Evolutionary conservation across 768 basidiomycete species (phyloP).

Genomic region (Rubroboletus pulcherrimus): DNA sequence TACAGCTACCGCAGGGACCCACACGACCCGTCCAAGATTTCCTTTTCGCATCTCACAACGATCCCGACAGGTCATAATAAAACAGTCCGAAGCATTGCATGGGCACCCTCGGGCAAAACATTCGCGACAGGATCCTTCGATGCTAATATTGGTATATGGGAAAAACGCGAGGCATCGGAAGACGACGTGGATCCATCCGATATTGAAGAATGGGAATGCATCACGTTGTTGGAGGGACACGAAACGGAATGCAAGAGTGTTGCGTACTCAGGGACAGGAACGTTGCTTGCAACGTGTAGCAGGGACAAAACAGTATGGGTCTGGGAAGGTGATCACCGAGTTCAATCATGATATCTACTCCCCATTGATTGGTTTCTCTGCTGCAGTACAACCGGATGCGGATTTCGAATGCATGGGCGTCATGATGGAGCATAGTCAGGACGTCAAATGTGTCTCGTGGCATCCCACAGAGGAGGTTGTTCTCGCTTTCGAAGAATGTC

Average conservation of each 20-base stretch:
- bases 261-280: conserved; percentile 71
- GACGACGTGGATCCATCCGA: conserved; percentile 33
- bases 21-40: conserved; percentile 24
- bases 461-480: conserved; percentile 91
- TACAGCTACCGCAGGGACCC: conserved; percentile 55
- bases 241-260: conserved; percentile 96
- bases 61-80: conserved; percentile 85
- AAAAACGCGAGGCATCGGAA: conserved; percentile 49
- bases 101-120: conserved; percentile 83
- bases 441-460: conserved; percentile 94
- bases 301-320: conserved; percentile 99
- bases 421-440: conserved; percentile 94
- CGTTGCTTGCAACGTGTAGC: conserved; percentile 87
- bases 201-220: conserved; percentile 79
- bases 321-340: conserved; percentile 76
- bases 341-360: neutral
- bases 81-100: conserved; percentile 82
- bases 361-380: neutral
- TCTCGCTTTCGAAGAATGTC: neutral
- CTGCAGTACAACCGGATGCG: conserved; percentile 77
- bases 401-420: conserved; percentile 96
- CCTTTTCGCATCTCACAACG: conserved; percentile 51
- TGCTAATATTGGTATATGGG: conserved; percentile 89
- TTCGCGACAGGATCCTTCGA: conserved; percentile 95
- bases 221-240: conserved; percentile 85